Base-by-base conservation (phyloP, 108 stramenopile genomes). In the Cyclotella atomus region DNA sequence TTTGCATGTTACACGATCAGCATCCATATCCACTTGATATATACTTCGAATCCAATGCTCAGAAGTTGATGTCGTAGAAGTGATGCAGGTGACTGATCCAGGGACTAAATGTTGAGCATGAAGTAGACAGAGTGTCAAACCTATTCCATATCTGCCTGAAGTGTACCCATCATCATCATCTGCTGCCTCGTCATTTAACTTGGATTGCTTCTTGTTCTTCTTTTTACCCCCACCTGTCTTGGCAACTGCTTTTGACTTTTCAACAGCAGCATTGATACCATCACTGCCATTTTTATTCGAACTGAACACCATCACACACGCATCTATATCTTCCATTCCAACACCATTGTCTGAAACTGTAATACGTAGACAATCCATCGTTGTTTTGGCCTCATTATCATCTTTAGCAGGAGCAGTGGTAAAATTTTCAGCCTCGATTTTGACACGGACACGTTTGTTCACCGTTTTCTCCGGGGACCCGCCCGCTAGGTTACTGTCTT, bases 101-200 rank as follows among this genome's bases (percentile, higher is more conserved):
- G 88, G 88, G 5, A 91, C 89, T n/a, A 91, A 71, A 17, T 91
- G 90, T 59, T 95, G 94, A 0, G 90, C 87, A 41, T 95, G 94
- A 4, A 95, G 83, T 6, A 95, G 70, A 70, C 91, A 95, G 24
- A 95, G 74, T 19, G 83, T 75, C 21, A 84, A 72, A 16, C 71
- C 76, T 17, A 74, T 23, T 3, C 80, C 80, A 35, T 81, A 76
- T 33, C 75, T 65, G 55, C 79, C 79, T 15, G 79, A 71, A 0
- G 79, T 80, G 44, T 57, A 71, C n/a, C 52, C 59, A 20, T 69
- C 67, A 8, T 59, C 29, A 16, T 15, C 25, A 17, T 15, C 1
- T 34, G 57, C 9, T 32, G 33, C 14, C 9, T 59, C 33, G 8
- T 54, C 25, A 25, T 23, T 1, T 54, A 20, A 14, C 6, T 59